These are phyloP conservation scores for Lentinus brumalis DNA, from an alignment of 768 basidiomycete genomes.

Conservation along the genomic window DNA sequence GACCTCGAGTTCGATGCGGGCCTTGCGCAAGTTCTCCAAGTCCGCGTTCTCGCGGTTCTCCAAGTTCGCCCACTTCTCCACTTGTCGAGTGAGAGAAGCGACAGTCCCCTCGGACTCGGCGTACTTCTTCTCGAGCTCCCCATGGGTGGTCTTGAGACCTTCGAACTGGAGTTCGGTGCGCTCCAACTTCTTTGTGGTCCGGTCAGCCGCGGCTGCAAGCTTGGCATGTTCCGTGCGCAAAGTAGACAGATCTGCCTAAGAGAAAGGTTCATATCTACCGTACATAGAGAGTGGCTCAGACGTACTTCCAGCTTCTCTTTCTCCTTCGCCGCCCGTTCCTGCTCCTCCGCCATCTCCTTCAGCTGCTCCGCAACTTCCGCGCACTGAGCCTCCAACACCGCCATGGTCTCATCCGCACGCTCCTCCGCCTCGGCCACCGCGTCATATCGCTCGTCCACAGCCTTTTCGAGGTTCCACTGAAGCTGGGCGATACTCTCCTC, in stretches of 20 bases:
- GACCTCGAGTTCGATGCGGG: conserved; percentile 57
- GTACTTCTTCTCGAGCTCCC: conserved; percentile 56
- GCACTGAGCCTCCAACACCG: conserved; percentile 34
- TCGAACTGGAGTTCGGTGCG: conserved; percentile 62
- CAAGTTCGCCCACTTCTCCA: conserved; percentile 68
- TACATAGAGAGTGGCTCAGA: conserved; percentile 3
- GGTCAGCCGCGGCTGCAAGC: conserved; percentile 47
- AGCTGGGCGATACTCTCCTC: conserved; percentile 53
- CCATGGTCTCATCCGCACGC: conserved; percentile 29
- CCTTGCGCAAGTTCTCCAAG: conserved; percentile 54
- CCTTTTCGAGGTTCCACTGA: conserved; percentile 47
- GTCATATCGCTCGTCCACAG: conserved; percentile 44
- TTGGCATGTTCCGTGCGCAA: conserved; percentile 55
- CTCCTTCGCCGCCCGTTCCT: conserved; percentile 43
- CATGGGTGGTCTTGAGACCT: conserved; percentile 50
- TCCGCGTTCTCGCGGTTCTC: conserved; percentile 67
- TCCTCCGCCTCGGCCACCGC: conserved; percentile 34
- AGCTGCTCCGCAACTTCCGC: conserved; percentile 38
- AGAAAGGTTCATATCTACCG: background rate
- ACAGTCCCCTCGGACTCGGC: conserved; percentile 61
- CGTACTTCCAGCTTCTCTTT: conserved; percentile 41
- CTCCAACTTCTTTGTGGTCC: conserved; percentile 54
- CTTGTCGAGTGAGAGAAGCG: conserved; percentile 58
- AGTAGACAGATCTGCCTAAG: conserved; percentile 40
- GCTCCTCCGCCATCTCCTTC: conserved; percentile 42